Evolutionary conservation across 352 stramenopile species (phyloP), one percentile per base, ranked within the genome.

Genomic region (Phytophthora fragariaefolia): DNA sequence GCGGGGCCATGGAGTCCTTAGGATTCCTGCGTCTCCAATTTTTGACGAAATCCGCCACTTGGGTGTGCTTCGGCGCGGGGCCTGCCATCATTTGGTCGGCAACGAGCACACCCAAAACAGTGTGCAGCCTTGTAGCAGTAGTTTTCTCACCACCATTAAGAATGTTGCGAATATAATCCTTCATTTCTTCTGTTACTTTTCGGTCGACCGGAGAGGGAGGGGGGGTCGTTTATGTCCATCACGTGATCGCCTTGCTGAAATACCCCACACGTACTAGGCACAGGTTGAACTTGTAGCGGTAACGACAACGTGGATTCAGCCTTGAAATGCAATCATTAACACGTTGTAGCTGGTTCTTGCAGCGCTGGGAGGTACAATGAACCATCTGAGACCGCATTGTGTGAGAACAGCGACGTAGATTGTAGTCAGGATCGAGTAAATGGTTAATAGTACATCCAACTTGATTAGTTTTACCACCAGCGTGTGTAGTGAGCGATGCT

Each of bases 171-270:
- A 46, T 52, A 45, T 52, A 61, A 6, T 42, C n/a, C 18, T 61
- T 61, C 27, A 52, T 61, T 45, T 52, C n/a, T 4, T 32, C 24
- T 5, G 38, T 30, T 8, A 51, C n/a, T 45, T 49, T 13, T 9
- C 26, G 9, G 18, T 61, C 15, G 10, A 20, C 22, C 8, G 54
- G 42, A 4, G 30, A 12, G 9, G 55, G 53, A n/a, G 1, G 12
- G 18, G 17, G 28, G 55, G 3, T 55, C 28, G 22, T 63, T 63
- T 63, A 23, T 63, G 43, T 55, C 28, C 50, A 58, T 58, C 0
- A 32, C 24, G 24, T 58, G 20, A 22, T 34, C 20, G 27, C 47
- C 24, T 10, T 58, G 36, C 22, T 17, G n/a, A 10, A 61, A 45
- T 0, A 61, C 40, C 23, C 51, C 26, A 32, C 23, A 42, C 0